phyloP scores from a whole-genome alignment of 805 yeast genomes.

The Teunomyces atbi region DNA sequence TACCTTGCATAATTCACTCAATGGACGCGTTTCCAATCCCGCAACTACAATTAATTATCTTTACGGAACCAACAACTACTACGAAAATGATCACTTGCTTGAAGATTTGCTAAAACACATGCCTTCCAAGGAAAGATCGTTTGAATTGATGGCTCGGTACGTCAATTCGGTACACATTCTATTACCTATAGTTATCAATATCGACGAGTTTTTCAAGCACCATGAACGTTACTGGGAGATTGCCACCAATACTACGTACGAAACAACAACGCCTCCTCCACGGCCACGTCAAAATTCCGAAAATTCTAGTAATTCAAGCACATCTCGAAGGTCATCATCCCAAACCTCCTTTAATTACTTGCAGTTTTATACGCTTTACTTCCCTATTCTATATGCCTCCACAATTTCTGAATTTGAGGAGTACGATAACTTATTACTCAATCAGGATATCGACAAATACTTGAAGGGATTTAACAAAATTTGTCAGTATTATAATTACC shows the following conservation, averaged over 20 bases:
- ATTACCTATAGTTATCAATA: slow-evolving; percentile 50
- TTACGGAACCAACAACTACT: slow-evolving; percentile 40
- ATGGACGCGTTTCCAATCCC: slow-evolving; percentile 32
- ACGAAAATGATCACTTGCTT: slow-evolving; percentile 32
- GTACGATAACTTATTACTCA: slow-evolving; percentile 44
- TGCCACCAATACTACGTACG: neutral
- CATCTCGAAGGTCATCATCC: slow-evolving; percentile 6
- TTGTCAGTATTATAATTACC: slow-evolving; percentile 50
- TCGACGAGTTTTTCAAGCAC: slow-evolving; percentile 40
- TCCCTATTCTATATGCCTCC: slow-evolving; percentile 57
- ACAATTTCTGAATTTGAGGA: slow-evolving; percentile 61
- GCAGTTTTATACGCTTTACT: slow-evolving; percentile 48
- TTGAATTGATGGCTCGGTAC: slow-evolving; percentile 48
- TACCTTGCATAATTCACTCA: slow-evolving; percentile 25
- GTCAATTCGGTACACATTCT: slow-evolving; percentile 54
- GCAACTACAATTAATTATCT: slow-evolving; percentile 32
- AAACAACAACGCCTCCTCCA: too few species aligned
- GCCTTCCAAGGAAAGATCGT: slow-evolving; percentile 47
- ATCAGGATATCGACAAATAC: slow-evolving; percentile 50
- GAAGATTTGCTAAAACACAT: slow-evolving; percentile 41
- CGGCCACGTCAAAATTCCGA: neutral
- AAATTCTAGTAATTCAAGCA: neutral
- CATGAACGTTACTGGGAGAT: slow-evolving; percentile 52
- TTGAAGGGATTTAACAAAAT: slow-evolving; percentile 49
- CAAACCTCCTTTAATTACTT: slow-evolving; percentile 28